Base-by-base conservation (phyloP, 2,329 filamentous ascomycete genomes). In the Aspergillus pseudotamarii region DNA sequence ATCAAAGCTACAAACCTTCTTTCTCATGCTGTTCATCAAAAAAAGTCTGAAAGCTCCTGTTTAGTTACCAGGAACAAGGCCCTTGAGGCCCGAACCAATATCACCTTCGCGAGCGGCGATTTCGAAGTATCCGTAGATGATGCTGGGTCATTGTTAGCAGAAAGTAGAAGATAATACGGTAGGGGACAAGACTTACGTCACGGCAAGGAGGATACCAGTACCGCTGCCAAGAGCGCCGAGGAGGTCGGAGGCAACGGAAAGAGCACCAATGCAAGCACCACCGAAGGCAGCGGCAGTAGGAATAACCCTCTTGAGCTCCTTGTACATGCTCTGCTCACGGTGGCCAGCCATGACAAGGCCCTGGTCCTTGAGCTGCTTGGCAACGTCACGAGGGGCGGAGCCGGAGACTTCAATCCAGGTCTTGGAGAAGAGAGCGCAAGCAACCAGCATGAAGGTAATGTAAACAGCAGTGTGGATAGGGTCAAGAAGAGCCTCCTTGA, bases 251-350 rank as follows among this genome's bases (percentile, higher is more conserved):
- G 91, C 89, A 75, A 99, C 94, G 58, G 94, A 98, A 69, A 99
- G 89, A 72, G 92, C 94, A 85, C 95, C 95, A 84, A 99, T 99
- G 86, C 94, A 98, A 71, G 95, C 95, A 86, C 95, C 95, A 81
- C 96, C 95, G 71, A 99, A 99, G 74, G 96, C 95, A 69, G 95
- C 95, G 66, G 95, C 96, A 65, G 95, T 98, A 68, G 95, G 96
- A 70, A 99, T 99, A 75, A 99, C 95, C 76, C 95, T 91, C 91
- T 99, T 99, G 69, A 99, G 89, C 84, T 99, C 95, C 87, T 96
- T 96, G 89, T 99, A 99, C 95, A 99, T 99, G 86, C 92, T 96
- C 87, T 98, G 94, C 81, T 99, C 96, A 84, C 95, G 92, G 86
- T 99, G 95, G 77, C 95, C 95, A 75, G 95, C 94, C 96, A 99